Evolutionary conservation across 2,329 filamentous ascomycete genomes (phyloP).

Genomic region (Sordariomycetes sp.): DNA sequence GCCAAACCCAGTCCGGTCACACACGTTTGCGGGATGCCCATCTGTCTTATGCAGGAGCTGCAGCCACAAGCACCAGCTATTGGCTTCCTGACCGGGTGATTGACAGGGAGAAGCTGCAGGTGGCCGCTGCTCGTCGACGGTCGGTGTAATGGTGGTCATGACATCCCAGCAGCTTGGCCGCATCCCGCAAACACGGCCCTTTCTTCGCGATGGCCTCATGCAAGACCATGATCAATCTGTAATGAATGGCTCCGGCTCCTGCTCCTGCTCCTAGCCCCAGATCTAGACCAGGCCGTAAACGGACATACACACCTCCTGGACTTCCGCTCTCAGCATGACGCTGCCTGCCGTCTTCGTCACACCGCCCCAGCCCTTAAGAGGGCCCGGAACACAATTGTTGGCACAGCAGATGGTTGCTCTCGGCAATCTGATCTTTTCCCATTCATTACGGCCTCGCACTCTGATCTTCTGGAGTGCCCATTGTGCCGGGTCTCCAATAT

Average conservation of each 20-base stretch:
- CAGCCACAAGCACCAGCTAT: not conserved
- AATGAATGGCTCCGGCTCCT: not conserved
- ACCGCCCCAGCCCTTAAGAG: slow-evolving; percentile 7
- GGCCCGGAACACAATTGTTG: no score
- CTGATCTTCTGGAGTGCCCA: not conserved
- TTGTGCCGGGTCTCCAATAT: not conserved
- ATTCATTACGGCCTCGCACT: not conserved
- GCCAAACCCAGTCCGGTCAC: no score
- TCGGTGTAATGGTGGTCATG: not conserved
- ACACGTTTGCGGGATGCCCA: no score
- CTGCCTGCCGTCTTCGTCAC: slow-evolving; percentile 6
- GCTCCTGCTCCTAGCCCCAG: not conserved
- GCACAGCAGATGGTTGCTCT: not conserved
- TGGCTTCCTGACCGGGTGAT: not conserved
- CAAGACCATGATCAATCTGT: no score
- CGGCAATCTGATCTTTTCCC: not conserved
- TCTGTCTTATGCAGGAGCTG: no score
- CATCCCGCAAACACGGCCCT: not conserved
- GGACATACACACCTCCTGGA: no score
- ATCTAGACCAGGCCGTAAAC: slow-evolving; percentile 5
- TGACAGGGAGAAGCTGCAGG: not conserved
- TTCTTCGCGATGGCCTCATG: slow-evolving; percentile 5
- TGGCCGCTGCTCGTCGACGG: not conserved
- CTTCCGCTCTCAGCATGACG: slow-evolving; percentile 4
- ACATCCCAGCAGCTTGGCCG: not conserved